Evolutionary conservation across 495 filamentous ascomycete species (phyloP).

Genomic region (Penicillium waksmanii): DNA sequence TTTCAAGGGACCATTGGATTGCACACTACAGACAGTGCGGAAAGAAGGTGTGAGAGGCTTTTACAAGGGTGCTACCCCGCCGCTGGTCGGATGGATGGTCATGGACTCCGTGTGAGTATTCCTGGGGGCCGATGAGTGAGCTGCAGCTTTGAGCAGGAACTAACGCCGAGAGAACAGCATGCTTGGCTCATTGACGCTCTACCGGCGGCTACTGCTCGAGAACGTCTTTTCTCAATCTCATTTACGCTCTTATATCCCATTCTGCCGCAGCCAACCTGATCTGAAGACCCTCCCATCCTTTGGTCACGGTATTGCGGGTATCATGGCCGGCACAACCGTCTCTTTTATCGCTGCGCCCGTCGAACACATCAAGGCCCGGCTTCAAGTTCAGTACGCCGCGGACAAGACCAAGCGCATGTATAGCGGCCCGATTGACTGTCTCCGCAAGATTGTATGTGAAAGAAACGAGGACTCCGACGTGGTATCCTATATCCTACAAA

Average conservation of each 20-base stretch:
- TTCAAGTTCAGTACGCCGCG: conserved; percentile 89
- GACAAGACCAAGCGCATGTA: conserved; percentile 76
- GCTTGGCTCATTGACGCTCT: conserved; percentile 89
- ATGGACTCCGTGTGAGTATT: conserved; percentile 79
- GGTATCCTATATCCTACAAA: neutral
- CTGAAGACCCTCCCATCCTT: conserved; percentile 65
- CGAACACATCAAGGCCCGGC: conserved; percentile 91
- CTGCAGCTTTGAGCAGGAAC: neutral
- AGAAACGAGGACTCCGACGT: too few relatives aligned
- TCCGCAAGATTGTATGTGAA: conserved; percentile 64
- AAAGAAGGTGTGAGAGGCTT: conserved; percentile 79
- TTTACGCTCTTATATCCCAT: conserved; percentile 42
- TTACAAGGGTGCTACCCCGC: conserved; percentile 89
- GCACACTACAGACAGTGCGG: conserved; percentile 75
- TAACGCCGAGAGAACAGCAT: conserved; percentile 54
- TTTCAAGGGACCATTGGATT: conserved; percentile 87
- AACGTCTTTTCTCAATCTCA: conserved; percentile 71
- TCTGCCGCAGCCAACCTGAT: conserved; percentile 35
- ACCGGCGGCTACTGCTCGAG: conserved; percentile 78
- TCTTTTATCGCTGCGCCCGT: conserved; percentile 91
- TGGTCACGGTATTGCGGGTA: conserved; percentile 84
- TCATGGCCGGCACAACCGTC: conserved; percentile 86
- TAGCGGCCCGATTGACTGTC: conserved; percentile 82
- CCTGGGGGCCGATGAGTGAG: neutral
- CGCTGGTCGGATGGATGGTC: conserved; percentile 95